phyloP scores from a whole-genome alignment of 768 basidiomycete genomes.

The Trametes punicea region DNA sequence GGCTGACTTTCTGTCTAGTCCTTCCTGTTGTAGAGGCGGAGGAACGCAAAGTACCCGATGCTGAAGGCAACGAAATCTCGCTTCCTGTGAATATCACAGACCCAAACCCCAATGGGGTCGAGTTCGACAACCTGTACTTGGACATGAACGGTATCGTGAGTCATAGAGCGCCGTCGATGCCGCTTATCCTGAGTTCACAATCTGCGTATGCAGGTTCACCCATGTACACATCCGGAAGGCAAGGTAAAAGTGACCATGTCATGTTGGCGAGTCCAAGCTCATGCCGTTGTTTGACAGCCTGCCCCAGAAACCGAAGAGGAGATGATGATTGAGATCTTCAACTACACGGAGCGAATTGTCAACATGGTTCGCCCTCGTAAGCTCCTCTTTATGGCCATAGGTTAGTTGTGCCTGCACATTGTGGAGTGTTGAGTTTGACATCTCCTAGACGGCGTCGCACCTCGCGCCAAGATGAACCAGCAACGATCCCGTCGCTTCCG shows the following conservation, averaged over 20 bases:
- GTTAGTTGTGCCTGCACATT: slow-evolving; percentile 39
- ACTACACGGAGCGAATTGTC: slow-evolving; percentile 94
- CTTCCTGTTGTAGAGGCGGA: slow-evolving; percentile 83
- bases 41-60: slow-evolving; percentile 62
- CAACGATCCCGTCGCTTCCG: slow-evolving; percentile 97
- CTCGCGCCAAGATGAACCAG: slow-evolving; percentile 99
- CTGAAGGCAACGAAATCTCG: slow-evolving; percentile 60
- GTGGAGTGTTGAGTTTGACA: neutral
- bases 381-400: slow-evolving; percentile 97
- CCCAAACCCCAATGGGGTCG: slow-evolving; percentile 92
- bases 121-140: slow-evolving; percentile 95
- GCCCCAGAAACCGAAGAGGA: slow-evolving; percentile 97
- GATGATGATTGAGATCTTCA: slow-evolving; percentile 98
- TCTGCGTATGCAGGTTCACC: slow-evolving; percentile 84
- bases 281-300: slow-evolving; percentile 47
- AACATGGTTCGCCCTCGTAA: slow-evolving; percentile 96
- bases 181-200: neutral
- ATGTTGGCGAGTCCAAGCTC: neutral
- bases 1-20: slow-evolving; percentile 40
- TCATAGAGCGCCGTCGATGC: slow-evolving; percentile 13
- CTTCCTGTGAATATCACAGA: slow-evolving; percentile 76
- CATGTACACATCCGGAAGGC: slow-evolving; percentile 98
- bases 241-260: slow-evolving; percentile 48
- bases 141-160: slow-evolving; percentile 99
- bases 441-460: slow-evolving; percentile 85